A percentile compares a stretch with the other conserved stretches of the same genome.
Conservation (phyloP, 352 stramenopile species). For the Ochromonadaceae sp. region DNA sequence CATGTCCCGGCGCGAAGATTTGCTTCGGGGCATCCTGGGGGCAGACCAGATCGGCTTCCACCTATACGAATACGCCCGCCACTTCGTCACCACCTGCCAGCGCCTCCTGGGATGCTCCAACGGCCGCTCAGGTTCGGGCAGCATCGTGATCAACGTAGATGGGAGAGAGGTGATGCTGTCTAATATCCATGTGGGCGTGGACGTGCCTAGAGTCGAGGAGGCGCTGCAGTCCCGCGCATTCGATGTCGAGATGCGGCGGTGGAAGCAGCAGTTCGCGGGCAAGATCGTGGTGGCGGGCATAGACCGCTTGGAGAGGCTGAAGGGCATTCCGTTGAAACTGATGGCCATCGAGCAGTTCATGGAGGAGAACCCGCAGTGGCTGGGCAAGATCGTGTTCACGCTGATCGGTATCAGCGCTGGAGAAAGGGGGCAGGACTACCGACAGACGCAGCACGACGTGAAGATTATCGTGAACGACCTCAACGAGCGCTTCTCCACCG, state of each 20-base stretch:
- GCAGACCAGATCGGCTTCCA: slow-evolving; percentile 95
- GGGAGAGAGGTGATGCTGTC: slow-evolving; percentile 79
- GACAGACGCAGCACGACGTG: slow-evolving; percentile 82
- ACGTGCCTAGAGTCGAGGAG: slow-evolving; percentile 34
- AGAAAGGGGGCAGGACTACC: slow-evolving; percentile 76
- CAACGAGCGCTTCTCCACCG: slow-evolving; percentile 41
- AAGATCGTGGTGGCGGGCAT: slow-evolving; percentile 47
- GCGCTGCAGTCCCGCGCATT: slow-evolving; percentile 4
- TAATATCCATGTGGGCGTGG: slow-evolving; percentile 87
- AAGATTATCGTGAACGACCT: slow-evolving; percentile 64
- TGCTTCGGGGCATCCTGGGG: slow-evolving; percentile 87
- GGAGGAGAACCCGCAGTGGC: slow-evolving; percentile 52
- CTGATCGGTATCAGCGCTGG: slow-evolving; percentile 39
- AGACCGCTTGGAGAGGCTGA: slow-evolving; percentile 82
- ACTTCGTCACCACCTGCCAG: slow-evolving; percentile 91
- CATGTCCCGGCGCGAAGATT: slow-evolving; percentile 78
- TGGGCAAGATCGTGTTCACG: slow-evolving; percentile 54
- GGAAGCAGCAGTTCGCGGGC: slow-evolving; percentile 39
- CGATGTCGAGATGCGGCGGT: slow-evolving; percentile 27
- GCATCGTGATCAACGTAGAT: slow-evolving; percentile 81
- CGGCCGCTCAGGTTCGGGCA: slow-evolving; percentile 59
- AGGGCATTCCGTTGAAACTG: slow-evolving; percentile 90
- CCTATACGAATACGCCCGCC: slow-evolving; percentile 89
- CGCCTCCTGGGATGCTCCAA: slow-evolving; percentile 81
- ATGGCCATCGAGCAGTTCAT: slow-evolving; percentile 87